These are phyloP conservation scores for Colletotrichum sp. DNA, from an alignment of 2,329 filamentous ascomycete genomes.

Conservation along the genomic window DNA sequence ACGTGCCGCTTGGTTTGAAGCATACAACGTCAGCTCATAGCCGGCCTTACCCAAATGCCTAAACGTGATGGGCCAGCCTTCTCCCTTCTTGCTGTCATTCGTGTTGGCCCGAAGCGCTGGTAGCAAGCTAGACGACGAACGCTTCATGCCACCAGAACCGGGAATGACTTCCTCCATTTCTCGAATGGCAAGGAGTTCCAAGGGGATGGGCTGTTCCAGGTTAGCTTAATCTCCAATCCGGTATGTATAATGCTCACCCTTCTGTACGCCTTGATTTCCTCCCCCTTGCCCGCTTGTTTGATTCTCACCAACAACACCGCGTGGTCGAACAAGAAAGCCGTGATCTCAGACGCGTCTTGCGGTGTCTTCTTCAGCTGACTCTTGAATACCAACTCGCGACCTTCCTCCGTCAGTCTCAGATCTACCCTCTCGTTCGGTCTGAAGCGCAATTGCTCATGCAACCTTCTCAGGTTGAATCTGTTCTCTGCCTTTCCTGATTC, in stretches of 20 bases:
- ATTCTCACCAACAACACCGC: constrained; percentile 89
- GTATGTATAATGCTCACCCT: constrained; percentile 50
- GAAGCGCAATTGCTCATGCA: constrained; percentile 93
- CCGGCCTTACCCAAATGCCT: constrained; percentile 94
- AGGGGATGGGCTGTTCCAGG: constrained; percentile 75
- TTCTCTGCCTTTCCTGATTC: constrained; percentile 98
- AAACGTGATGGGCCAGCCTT: constrained; percentile 95
- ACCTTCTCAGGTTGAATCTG: constrained; percentile 89
- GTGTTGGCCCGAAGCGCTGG: constrained; percentile 54
- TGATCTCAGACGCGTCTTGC: constrained; percentile 80
- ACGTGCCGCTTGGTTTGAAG: constrained; percentile 81
- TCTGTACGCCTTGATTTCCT: constrained; percentile 94
- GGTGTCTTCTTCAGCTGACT: constrained; percentile 91
- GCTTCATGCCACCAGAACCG: constrained; percentile 78
- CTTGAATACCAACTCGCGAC: constrained; percentile 92
- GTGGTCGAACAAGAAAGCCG: constrained; percentile 95
- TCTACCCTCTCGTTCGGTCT: constrained; percentile 90
- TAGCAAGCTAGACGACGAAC: constrained; percentile 86
- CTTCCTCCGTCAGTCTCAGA: constrained; percentile 91
- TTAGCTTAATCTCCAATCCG: neutral
- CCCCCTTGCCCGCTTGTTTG: constrained; percentile 90
- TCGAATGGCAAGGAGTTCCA: constrained; percentile 90
- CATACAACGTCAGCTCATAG: constrained; percentile 90
- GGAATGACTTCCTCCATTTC: constrained; percentile 98
- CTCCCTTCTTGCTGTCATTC: constrained; percentile 63